Percentiles rank a stretch among this genome's conserved stretches.
These are phyloP conservation scores for Jackrogersella minutella DNA, from an alignment of 495 filamentous ascomycete species.

Conservation along the genomic window DNA sequence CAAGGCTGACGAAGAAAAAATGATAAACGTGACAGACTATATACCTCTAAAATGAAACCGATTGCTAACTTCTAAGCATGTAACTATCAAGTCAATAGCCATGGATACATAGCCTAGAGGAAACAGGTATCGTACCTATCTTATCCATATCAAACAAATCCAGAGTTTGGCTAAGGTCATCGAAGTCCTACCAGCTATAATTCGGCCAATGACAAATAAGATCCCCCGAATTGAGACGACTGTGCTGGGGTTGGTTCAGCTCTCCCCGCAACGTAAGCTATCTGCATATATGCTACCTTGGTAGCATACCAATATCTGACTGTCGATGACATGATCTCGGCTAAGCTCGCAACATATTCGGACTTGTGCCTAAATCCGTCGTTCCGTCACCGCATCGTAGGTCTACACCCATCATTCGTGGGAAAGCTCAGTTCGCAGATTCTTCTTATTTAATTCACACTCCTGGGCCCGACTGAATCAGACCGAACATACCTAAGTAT, in stretches of 20 bases:
- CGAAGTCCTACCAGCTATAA: not conserved
- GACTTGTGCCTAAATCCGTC: conserved; percentile 10
- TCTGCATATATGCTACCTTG: not conserved
- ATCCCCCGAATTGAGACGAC: conserved; percentile 1
- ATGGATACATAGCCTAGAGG: not conserved
- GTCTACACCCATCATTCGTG: not conserved
- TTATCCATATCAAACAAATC: too few relatives aligned
- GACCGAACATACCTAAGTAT: not conserved
- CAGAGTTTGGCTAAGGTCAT: not conserved
- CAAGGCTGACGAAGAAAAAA: too few relatives aligned
- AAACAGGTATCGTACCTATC: not conserved
- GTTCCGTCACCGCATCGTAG: not conserved
- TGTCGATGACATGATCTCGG: conserved; percentile 9
- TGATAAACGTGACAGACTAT: too few relatives aligned
- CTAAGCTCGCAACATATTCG: not conserved
- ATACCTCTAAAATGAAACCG: too few relatives aligned
- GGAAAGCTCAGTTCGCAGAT: not conserved
- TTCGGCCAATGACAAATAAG: not conserved
- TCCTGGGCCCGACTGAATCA: not conserved
- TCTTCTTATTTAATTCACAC: not conserved
- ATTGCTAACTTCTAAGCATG: too few relatives aligned
- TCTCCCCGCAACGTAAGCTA: conserved; percentile 14
- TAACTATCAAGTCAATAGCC: too few relatives aligned
- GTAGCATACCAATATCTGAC: too few relatives aligned
- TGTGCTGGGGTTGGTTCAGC: not conserved